Base-by-base conservation (phyloP, 345 rosid genomes). In the Rhodamnia rubescens region DNA sequence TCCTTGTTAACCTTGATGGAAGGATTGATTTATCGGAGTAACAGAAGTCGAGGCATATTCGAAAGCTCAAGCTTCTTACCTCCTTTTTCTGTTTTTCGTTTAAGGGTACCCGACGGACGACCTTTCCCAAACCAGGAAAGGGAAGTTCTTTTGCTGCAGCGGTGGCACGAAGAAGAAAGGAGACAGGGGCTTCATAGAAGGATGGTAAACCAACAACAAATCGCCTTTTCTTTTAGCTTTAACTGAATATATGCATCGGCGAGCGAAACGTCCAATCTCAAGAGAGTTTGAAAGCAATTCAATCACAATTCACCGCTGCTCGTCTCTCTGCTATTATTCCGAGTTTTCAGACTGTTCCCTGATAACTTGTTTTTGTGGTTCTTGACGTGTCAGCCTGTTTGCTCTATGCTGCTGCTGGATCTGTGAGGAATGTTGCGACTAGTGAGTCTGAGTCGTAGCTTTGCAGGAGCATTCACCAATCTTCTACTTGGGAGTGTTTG, bases 331-430 rank as follows among this genome's bases (percentile, higher is more conserved):
- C 80, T 69, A 69, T 69, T 36, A 36, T 1, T 32, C 47, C 18
- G 36, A 69, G 80, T 36, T 69, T 69, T 36, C 80, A 8, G 47
- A 18, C 80, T 8, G 13, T 42, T 69, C 80, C 36, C 47, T 69
- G 83, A 49, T 12, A 80, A 81, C 54, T 27, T 81, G 53, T 26
- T 81, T 51, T 24, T 12, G 83, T 26, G 52, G 11, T 81, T 47
- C 29, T 49, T 82, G 83, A 69, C 78, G 18, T 32, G 40, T 0
- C 83, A 49, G 83, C 83, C 83, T 82, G 42, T 82, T 82, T 15
- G 83, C 83, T 11, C 83, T 49, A 47, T 82, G 83, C 58, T 82
- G 83, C 83, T 82, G 83, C 83, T 82, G 83, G 83, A 32, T 82
- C 83, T 81, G 83, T 27, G 83, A 82, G 83, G 83, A 82, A 52